Evolutionary conservation across 202 grass and related monocot species (phyloP), one percentile per base, ranked within the genome.

Genomic region (Brachypodium distachyon): DNA sequence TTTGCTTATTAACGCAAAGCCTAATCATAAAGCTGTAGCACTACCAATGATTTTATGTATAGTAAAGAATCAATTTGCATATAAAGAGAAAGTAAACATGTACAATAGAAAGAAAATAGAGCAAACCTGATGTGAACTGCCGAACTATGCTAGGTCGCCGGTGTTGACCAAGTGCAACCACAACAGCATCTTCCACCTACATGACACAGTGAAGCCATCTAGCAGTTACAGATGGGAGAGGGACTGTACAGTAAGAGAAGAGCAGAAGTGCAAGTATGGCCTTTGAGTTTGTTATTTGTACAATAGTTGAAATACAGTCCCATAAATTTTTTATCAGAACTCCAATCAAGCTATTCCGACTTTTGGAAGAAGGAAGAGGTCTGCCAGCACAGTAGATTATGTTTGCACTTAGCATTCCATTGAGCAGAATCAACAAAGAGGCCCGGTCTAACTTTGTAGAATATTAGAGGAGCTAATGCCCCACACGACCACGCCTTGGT

Each of bases 181-280:
- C 87, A 82, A 99, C 83, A 63, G 96, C 96, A 93, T 99, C 92
- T 84, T 99, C 96, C 71, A 96, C 96, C 96, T 99, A 81, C 42
- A 73, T 80, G 65, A 78, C 37, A 32, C 11, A 81, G 40, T 57
- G 3, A 81, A 77, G 33, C 22, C 51, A 84, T 56, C 28, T 62
- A 74, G 61, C 67, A 52, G 42, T 83, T 70, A 51, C 38, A 74
- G 6, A 72, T 53, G 51, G 55, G 38, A 69, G 36, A 71, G 54
- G 73, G 64, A 37, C 18, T 84, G 50, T 57, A 73, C 5, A 80
- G 50, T 40, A 60, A 53, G 48, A 61, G 3, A 74, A 69, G 18
- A 55, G 28, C 8, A 82, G 49, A 79, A 81, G 31, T 47, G 43
- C 52, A 57, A 32, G 16, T 82, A 18, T 43, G 11, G 27, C 27